Evolutionary conservation across 495 filamentous ascomycete genomes (phyloP).

Genomic region (Penicillium odoratum): DNA sequence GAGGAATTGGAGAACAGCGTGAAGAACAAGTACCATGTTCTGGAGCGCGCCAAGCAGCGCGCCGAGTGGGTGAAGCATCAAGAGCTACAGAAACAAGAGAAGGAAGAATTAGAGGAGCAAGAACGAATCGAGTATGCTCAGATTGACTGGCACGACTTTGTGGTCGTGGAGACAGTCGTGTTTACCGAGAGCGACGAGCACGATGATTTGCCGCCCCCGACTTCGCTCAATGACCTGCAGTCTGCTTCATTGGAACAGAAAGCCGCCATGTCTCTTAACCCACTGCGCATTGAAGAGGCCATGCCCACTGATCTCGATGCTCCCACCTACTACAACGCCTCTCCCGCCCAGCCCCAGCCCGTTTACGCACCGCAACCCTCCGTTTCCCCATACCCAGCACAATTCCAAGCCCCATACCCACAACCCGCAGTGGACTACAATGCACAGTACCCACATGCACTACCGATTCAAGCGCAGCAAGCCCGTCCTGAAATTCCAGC

Average conservation of each 20-base stretch:
- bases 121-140: constrained; percentile 83
- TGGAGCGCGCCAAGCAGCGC: constrained; percentile 77
- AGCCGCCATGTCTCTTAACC: constrained; percentile 80
- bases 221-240: constrained; percentile 85
- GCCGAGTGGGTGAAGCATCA: constrained; percentile 86
- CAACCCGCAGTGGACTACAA: constrained; percentile 37
- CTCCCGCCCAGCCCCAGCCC: constrained; percentile 36
- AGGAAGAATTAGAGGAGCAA: constrained; percentile 84
- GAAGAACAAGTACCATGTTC: constrained; percentile 73
- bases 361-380: constrained; percentile 22
- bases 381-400: constrained; percentile 37
- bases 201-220: constrained; percentile 82
- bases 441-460: constrained; percentile 27
- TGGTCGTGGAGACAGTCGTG: constrained; percentile 91
- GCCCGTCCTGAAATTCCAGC: constrained; percentile 76
- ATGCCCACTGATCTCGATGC: constrained; percentile 78
- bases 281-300: constrained; percentile 90
- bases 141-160: constrained; percentile 98
- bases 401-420: constrained; percentile 38
- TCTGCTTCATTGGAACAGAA: constrained; percentile 94
- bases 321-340: constrained; percentile 56
- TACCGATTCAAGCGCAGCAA: constrained; percentile 37
- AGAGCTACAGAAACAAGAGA: constrained; percentile 81
- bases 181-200: constrained; percentile 90
- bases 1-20: constrained; percentile 75